Evolutionary conservation across 306 rosid genomes (phyloP).

Genomic region (Cucurbita moschata): DNA sequence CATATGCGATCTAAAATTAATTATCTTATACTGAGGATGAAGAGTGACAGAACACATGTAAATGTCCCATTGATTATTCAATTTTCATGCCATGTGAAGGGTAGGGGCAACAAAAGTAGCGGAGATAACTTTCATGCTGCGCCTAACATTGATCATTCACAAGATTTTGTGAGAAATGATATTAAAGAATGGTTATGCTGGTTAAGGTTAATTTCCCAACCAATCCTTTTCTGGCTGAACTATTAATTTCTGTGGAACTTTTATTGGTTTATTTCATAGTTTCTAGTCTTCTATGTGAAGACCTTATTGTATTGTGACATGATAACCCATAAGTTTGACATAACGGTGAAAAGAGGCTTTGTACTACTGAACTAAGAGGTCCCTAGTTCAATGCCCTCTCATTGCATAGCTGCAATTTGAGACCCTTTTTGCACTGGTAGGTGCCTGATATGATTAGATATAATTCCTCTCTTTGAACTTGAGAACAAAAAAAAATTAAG

Average conservation of each 20-base stretch:
- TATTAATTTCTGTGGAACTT: background rate
- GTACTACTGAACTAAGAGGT: background rate
- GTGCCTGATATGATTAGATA: background rate
- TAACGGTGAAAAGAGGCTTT: background rate
- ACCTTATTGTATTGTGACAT: background rate
- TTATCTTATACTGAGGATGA: background rate
- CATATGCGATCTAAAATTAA: background rate
- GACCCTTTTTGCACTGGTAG: background rate
- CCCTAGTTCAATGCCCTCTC: background rate
- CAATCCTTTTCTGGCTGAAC: background rate
- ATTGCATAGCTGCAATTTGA: background rate
- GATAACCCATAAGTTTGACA: background rate
- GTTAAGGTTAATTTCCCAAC: constrained; percentile 44
- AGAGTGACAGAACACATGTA: background rate
- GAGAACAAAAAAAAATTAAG: no score
- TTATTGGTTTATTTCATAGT: no score
- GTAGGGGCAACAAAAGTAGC: constrained; percentile 83
- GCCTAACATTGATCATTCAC: constrained; percentile 98
- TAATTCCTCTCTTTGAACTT: no score
- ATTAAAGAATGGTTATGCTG: constrained; percentile 82
- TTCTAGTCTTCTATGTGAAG: background rate
- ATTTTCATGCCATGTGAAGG: constrained; percentile 32
- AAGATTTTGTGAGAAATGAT: constrained; percentile 96
- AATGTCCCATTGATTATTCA: constrained; percentile 1
- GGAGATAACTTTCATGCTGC: constrained; percentile 98